Conservation (phyloP, 2,329 filamentous ascomycete species). For the Didymellaceae sp. region DNA sequence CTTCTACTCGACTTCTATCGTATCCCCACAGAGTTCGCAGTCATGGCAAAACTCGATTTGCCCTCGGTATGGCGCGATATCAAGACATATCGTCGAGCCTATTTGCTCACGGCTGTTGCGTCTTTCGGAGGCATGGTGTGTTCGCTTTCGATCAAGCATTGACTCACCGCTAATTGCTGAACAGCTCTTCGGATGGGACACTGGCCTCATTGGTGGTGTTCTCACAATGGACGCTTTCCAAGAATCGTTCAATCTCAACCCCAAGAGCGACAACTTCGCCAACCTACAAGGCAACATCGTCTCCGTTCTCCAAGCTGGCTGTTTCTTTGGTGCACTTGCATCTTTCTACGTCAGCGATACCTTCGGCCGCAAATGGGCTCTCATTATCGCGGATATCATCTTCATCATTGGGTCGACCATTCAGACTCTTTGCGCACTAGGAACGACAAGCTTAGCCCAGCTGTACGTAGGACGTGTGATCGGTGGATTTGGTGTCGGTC, state of each 20-base stretch:
- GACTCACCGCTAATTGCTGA: background rate
- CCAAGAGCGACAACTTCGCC: slow-evolving; percentile 41
- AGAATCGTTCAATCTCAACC: slow-evolving; percentile 50
- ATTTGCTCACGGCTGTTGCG: slow-evolving; percentile 51
- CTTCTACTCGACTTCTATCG: background rate
- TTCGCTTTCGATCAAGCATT: accelerated
- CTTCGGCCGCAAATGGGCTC: slow-evolving; percentile 50
- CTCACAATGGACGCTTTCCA: slow-evolving; percentile 54
- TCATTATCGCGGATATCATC: slow-evolving; percentile 52
- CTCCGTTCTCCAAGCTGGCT: slow-evolving; percentile 53
- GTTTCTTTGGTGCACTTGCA: slow-evolving; percentile 53
- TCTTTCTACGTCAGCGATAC: slow-evolving; percentile 53
- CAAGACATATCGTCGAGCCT: slow-evolving; percentile 49
- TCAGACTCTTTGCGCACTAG: slow-evolving; percentile 49
- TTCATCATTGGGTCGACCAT: slow-evolving; percentile 52
- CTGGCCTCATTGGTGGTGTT: slow-evolving; percentile 48
- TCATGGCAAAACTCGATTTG: slow-evolving; percentile 45
- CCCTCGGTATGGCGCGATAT: slow-evolving; percentile 48
- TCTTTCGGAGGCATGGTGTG: slow-evolving; percentile 51
- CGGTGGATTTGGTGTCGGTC: slow-evolving; percentile 53
- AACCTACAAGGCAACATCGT: slow-evolving; percentile 54
- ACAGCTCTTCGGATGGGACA: slow-evolving; percentile 48
- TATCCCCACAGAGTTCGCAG: slow-evolving; percentile 1
- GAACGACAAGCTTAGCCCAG: slow-evolving; percentile 44
- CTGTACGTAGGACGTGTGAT: slow-evolving; percentile 53